Base-by-base conservation (phyloP, 202 grass and related monocot species). In the Setaria italica region DNA sequence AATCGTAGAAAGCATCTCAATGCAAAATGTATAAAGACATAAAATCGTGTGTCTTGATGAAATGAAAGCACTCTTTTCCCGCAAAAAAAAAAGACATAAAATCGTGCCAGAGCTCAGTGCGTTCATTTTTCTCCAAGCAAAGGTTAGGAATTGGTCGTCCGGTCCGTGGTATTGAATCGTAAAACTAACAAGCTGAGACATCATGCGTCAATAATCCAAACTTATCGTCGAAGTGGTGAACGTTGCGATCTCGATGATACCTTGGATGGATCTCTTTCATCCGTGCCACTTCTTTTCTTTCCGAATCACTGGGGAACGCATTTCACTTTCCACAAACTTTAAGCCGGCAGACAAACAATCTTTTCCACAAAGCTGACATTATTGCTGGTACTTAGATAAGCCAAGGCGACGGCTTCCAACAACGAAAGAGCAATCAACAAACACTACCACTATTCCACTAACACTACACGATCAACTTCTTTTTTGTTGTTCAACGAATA, bases 281-380 rank as follows among this genome's bases (percentile, higher is more conserved):
- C 56, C 0, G 72, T 39, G 72, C 13, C 35, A 34, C 56, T 3
- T 35, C 37, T 16, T 79, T 66, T 60, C 35, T 54, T 35, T 65
- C 82, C 73, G 20, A 76, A 62, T 58, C 30, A 77, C 15, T 33
- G 35, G 49, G 53, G 72, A 75, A 80, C 57, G 0, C 19, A 46
- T 46, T 80, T 62, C 70, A 45, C 4, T 62, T 82, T 64, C 33
- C 59, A 35, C 14, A 14, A 14, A 21, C 65, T 70, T 58, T 66
- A 35, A 70, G 17, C 37, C 16, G 34, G 79, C 29, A 32, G 60
- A 14, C 20, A 69, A 55, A 42, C 16, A 10, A 48, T 67, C 72
- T 32, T 67, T 67, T 9, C 62, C 29, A 59, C 17, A 49, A 85
- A 59, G 32, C 2, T 62, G 6, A 21, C 32, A 57, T 3, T 35